phyloP scores from a whole-genome alignment of 208 protist genomes.

The Tetramitus jugosus region DNA sequence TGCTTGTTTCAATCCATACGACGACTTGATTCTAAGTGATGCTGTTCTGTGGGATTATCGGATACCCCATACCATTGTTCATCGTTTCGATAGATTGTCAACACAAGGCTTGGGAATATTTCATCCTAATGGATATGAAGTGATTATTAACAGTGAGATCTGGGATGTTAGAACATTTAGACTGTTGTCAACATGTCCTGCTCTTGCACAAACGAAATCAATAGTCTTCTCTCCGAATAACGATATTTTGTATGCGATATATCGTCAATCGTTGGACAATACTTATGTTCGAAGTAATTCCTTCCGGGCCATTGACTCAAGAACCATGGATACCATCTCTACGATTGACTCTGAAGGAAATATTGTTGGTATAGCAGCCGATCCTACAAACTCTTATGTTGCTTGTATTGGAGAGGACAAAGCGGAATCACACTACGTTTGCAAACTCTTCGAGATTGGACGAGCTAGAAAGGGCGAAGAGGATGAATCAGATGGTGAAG shows the following conservation, averaged over 20 bases:
- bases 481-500: not conserved
- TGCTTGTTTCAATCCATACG: slow-evolving; percentile 18
- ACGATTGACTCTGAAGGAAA: not conserved
- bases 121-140: slow-evolving; percentile 8
- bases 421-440: no score
- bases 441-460: slow-evolving; percentile 12
- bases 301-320: slow-evolving; percentile 5
- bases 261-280: not conserved
- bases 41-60: slow-evolving; percentile 7
- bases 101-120: not conserved
- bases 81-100: slow-evolving; percentile 13
- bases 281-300: not conserved
- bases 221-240: not conserved
- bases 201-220: not conserved
- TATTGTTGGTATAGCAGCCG: not conserved
- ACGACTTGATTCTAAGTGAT: slow-evolving; percentile 17
- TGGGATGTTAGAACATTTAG: slow-evolving; percentile 17
- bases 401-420: not conserved
- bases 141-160: slow-evolving; percentile 25
- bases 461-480: not conserved
- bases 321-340: not conserved
- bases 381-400: not conserved
- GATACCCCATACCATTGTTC: not conserved
- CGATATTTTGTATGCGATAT: not conserved
- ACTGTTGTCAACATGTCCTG: not conserved